Evolutionary conservation across 2,329 filamentous ascomycete species (phyloP).

Genomic region (Neonectria neomacrospora): DNA sequence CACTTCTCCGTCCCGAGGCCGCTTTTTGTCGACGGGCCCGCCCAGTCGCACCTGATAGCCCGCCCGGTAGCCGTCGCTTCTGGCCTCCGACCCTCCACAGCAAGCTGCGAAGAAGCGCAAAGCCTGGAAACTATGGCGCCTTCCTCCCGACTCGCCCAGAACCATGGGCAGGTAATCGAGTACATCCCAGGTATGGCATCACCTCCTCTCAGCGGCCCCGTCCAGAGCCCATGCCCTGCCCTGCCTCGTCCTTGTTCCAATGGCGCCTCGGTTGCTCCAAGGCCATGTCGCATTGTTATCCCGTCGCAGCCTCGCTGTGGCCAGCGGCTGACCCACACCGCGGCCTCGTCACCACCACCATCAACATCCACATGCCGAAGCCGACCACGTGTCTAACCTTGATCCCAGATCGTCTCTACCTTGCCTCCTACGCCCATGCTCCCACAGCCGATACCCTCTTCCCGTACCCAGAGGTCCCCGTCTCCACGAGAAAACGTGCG

Average conservation of each 20-base stretch:
- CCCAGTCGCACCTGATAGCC: slow-evolving; percentile 17
- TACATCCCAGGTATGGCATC: slow-evolving; percentile 88
- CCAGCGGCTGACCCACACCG: slow-evolving; percentile 24
- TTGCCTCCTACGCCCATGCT: slow-evolving; percentile 87
- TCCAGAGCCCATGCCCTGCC: slow-evolving; percentile 4
- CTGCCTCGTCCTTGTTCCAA: slow-evolving; percentile 27
- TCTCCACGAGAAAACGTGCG: slow-evolving; percentile 51
- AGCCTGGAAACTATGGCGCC: slow-evolving; percentile 59
- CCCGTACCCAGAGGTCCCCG: slow-evolving; percentile 82
- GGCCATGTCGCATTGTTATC: slow-evolving; percentile 49
- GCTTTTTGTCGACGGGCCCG: background rate
- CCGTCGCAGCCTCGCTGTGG: slow-evolving; percentile 24
- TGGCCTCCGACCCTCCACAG: slow-evolving; percentile 2
- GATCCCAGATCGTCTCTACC: slow-evolving; percentile 85
- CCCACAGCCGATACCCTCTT: slow-evolving; percentile 87
- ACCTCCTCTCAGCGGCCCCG: slow-evolving; percentile 3
- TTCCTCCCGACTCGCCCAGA: slow-evolving; percentile 61
- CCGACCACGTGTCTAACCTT: slow-evolving; percentile 42
- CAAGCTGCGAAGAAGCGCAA: slow-evolving; percentile 33
- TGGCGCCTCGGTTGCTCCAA: slow-evolving; percentile 24
- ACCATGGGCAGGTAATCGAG: slow-evolving; percentile 90
- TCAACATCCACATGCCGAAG: slow-evolving; percentile 25
- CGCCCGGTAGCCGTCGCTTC: slow-evolving; percentile 13
- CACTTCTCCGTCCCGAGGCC: slow-evolving; percentile 20
- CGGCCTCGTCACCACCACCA: slow-evolving; percentile 24